phyloP scores from a whole-genome alignment of 208 protist genomes.

The Trypanosoma scelopori region DNA sequence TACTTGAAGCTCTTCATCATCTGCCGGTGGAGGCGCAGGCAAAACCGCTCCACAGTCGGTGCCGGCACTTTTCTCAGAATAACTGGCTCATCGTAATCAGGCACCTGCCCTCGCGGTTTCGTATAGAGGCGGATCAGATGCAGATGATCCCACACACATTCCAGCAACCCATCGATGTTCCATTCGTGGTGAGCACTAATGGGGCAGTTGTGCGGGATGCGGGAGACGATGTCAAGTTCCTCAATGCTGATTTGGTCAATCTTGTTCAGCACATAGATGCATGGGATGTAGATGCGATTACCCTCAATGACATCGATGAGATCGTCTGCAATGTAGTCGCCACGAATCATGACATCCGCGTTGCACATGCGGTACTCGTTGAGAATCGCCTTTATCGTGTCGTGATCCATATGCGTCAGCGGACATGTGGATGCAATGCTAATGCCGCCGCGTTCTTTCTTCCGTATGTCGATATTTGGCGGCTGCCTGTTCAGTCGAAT shows the following conservation, averaged over 20 bases:
- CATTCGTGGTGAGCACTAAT: constrained; percentile 96
- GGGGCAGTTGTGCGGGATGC: constrained; percentile 96
- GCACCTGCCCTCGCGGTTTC: constrained; percentile 96
- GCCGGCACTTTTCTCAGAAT: constrained; percentile 90
- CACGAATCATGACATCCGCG: constrained; percentile 93
- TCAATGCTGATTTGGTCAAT: constrained; percentile 98
- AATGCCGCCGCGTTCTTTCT: constrained; percentile 93
- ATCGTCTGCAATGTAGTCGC: constrained; percentile 96
- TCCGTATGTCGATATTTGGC: constrained; percentile 96
- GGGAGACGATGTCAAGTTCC: constrained; percentile 96
- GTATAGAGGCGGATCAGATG: constrained; percentile 98
- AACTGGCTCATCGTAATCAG: constrained; percentile 98
- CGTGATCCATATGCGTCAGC: constrained; percentile 88
- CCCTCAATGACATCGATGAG: constrained; percentile 98
- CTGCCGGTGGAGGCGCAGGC: constrained; percentile 96
- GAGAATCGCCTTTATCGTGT: constrained; percentile 93
- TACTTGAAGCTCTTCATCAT: constrained; percentile 98
- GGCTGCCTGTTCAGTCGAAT: constrained; percentile 98
- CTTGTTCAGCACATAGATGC: constrained; percentile 98
- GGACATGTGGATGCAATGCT: constrained; percentile 86
- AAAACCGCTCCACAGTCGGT: constrained; percentile 96
- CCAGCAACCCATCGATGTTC: constrained; percentile 98
- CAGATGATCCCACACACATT: constrained; percentile 98
- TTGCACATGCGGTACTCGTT: constrained; percentile 96
- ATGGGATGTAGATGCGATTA: constrained; percentile 95